A percentile compares a stretch with the other conserved stretches of the same genome.
phyloP scores from a whole-genome alignment of 768 basidiomycete genomes.

The Russula earlei region DNA sequence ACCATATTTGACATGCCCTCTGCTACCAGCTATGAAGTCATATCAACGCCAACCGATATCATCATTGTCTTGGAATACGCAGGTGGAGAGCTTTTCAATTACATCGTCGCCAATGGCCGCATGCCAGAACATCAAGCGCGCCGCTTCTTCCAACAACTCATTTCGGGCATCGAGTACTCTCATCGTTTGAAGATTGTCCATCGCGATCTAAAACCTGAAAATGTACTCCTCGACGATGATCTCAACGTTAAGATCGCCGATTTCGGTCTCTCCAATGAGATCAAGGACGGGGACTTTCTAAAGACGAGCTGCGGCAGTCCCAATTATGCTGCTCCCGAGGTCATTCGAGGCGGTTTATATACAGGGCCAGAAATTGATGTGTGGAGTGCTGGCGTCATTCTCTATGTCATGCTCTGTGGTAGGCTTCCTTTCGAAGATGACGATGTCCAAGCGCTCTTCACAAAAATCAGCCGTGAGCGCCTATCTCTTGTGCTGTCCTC shows the following conservation, averaged over 20 bases:
- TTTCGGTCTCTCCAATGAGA: slow-evolving; percentile 93
- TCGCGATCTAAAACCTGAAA: slow-evolving; percentile 96
- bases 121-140: slow-evolving; percentile 85
- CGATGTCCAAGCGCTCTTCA: slow-evolving; percentile 85
- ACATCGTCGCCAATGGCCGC: slow-evolving; percentile 88
- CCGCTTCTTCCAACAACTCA: slow-evolving; percentile 96
- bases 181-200: slow-evolving; percentile 96
- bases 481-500: background rate
- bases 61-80: slow-evolving; percentile 98
- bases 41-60: slow-evolving; percentile 90
- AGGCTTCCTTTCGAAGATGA: slow-evolving; percentile 96
- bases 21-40: slow-evolving; percentile 62
- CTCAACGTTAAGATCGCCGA: slow-evolving; percentile 97
- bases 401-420: slow-evolving; percentile 96
- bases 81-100: slow-evolving; percentile 95
- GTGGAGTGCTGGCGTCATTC: slow-evolving; percentile 98
- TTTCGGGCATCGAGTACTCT: slow-evolving; percentile 94
- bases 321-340: slow-evolving; percentile 98
- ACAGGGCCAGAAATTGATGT: slow-evolving; percentile 98
- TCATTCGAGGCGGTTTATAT: slow-evolving; percentile 90
- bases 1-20: slow-evolving; percentile 1
- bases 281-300: slow-evolving; percentile 92
- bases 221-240: slow-evolving; percentile 77
- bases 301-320: slow-evolving; percentile 97
- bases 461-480: slow-evolving; percentile 80